Base-by-base conservation (phyloP, 352 stramenopile genomes). In the Halophytophthora polymorphica region DNA sequence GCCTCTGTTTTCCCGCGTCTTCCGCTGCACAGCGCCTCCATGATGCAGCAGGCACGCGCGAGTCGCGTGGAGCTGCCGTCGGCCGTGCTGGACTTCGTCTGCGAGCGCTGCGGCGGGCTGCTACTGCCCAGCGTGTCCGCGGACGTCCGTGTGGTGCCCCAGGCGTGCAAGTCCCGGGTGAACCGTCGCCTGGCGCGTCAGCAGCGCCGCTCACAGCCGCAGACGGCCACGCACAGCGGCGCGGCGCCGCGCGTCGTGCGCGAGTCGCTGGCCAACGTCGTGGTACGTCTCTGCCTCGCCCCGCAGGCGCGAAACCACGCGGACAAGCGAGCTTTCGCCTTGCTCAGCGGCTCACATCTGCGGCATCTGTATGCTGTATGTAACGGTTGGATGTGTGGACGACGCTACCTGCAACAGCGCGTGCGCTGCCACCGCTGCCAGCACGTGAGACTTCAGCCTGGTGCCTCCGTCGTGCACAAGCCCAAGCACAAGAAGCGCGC, bases 41-140 rank as follows among this genome's bases (percentile, higher is more conserved):
- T 87, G 72, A 67, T 87, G 62, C 68, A 81, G 31, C 55, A 70
- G 28, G 77, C 69, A 52, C 58, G 73, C 18, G 28, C 56, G 0
- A 69, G 59, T 11, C 67, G 48, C 19, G 54, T 63, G 0, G 54
- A 71, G 34, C 54, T 93, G n/a, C 65, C 81, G 2, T 36, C 52
- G 4, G 36, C 56, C 1, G 69, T 88, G 19, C 46, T 90, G 17
- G 78, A 91, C 57, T 88, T 66, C 28, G 60, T 93, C 6, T 93
- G 83, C 50, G 73, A 84, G 36, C 52, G 57, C 21, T 93, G 83
- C 33, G 74, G 58, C 19, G 80, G 58, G 6, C 56, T 93, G 1
- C 31, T 89, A 10, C 50, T 90, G 25, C 83, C 83, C 23, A 81
- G 73, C 31, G 35, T 90, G 6, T 80, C 78, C 6, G 69, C 75